These are phyloP conservation scores for Alternaria brassicicola DNA, from an alignment of 2,329 filamentous ascomycete species.

Conservation along the genomic window DNA sequence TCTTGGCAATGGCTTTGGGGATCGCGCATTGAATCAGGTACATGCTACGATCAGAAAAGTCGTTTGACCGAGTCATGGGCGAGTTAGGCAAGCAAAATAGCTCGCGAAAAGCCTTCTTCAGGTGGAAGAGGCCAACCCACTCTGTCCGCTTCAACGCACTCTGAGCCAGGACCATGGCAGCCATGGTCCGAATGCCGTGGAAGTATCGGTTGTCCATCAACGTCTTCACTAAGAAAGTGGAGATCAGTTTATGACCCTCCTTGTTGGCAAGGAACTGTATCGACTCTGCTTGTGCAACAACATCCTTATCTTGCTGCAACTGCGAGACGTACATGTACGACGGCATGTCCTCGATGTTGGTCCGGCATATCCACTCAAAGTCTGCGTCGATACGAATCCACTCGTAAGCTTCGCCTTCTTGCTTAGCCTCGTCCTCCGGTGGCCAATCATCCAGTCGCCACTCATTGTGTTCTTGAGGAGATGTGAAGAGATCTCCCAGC, in stretches of 20 bases:
- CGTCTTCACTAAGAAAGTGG: slow-evolving; percentile 87
- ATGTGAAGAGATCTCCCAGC: slow-evolving; percentile 86
- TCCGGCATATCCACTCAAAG: slow-evolving; percentile 94
- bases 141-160: slow-evolving; percentile 66
- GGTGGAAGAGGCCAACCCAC: slow-evolving; percentile 81
- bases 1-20: slow-evolving; percentile 76
- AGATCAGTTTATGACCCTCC: slow-evolving; percentile 77
- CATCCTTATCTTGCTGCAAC: slow-evolving; percentile 93
- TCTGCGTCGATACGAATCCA: slow-evolving; percentile 99
- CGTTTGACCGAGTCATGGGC: slow-evolving; percentile 82
- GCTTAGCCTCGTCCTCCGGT: slow-evolving; percentile 82
- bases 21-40: slow-evolving; percentile 88
- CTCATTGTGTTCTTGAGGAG: slow-evolving; percentile 76
- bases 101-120: slow-evolving; percentile 84
- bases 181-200: slow-evolving; percentile 87
- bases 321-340: slow-evolving; percentile 98
- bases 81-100: slow-evolving; percentile 84
- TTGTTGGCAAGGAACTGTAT: slow-evolving; percentile 75
- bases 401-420: slow-evolving; percentile 96
- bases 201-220: slow-evolving; percentile 92
- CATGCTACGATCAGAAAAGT: slow-evolving; percentile 84
- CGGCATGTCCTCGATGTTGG: slow-evolving; percentile 76
- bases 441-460: slow-evolving; percentile 93
- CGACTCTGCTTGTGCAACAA: slow-evolving; percentile 78
- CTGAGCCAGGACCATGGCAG: slow-evolving; percentile 76